These are phyloP conservation scores for cucumber (Cucumis sativus) DNA, from an alignment of 306 rosid genomes.

Conservation along the genomic window Cucumber_9930_V3 NC_026657.2:99001-99500, in stretches of 20 bases:
- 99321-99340: constrained; percentile 56
- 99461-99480: neutral
- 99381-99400: constrained; percentile 51
- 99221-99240: neutral
- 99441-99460: neutral
- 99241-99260: neutral
- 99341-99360: constrained; percentile 67
- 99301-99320: constrained; percentile 44
- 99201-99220: neutral
- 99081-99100: neutral
- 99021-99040: neutral
- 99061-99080: neutral
- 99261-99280: neutral
- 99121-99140: neutral
- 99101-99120: neutral
- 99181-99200: neutral
- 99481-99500: neutral
- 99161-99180: neutral
- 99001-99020: neutral
- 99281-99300: neutral
- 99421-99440: neutral
- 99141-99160: neutral
- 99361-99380: constrained; percentile 62
- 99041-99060: neutral
- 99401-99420: constrained; percentile 32